Evolutionary conservation across 106 monocot genomes (phyloP).

Genomic region (Allium sativum): DNA sequence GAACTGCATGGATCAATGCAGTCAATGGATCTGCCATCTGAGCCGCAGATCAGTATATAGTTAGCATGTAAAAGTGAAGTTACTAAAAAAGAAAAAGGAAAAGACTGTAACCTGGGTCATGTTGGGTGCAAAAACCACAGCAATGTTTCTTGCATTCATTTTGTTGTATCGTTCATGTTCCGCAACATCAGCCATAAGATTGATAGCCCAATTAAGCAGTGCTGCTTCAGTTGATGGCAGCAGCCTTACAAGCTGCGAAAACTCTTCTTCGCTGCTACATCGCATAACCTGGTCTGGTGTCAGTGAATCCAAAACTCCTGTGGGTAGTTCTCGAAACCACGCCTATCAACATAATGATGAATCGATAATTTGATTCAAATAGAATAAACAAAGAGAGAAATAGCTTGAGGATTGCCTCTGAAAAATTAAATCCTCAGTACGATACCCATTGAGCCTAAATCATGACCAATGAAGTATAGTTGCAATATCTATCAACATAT

Average conservation of each 20-base stretch:
- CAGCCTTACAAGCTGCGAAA: slow-evolving; percentile 31
- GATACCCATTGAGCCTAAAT: no score
- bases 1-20: slow-evolving; percentile 82
- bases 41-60: neutral
- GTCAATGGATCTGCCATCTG: slow-evolving; percentile 93
- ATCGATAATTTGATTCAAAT: no score
- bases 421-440: no score
- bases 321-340: slow-evolving; percentile 93
- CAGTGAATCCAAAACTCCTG: slow-evolving; percentile 60
- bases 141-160: slow-evolving; percentile 88
- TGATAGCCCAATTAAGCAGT: slow-evolving; percentile 75
- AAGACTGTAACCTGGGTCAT: slow-evolving; percentile 68
- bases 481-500: no score
- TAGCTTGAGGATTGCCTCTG: no score
- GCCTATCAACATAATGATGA: slow-evolving; percentile 31
- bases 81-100: neutral
- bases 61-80: neutral
- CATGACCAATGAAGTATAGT: no score
- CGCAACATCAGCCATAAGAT: slow-evolving; percentile 87
- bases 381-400: no score
- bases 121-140: slow-evolving; percentile 94
- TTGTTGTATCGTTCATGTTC: slow-evolving; percentile 66
- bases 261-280: slow-evolving; percentile 75
- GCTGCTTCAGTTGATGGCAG: slow-evolving; percentile 63
- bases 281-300: slow-evolving; percentile 81